Evolutionary conservation across 495 filamentous ascomycete genomes (phyloP).

Genomic region (Astrothelium macrocarpum): DNA sequence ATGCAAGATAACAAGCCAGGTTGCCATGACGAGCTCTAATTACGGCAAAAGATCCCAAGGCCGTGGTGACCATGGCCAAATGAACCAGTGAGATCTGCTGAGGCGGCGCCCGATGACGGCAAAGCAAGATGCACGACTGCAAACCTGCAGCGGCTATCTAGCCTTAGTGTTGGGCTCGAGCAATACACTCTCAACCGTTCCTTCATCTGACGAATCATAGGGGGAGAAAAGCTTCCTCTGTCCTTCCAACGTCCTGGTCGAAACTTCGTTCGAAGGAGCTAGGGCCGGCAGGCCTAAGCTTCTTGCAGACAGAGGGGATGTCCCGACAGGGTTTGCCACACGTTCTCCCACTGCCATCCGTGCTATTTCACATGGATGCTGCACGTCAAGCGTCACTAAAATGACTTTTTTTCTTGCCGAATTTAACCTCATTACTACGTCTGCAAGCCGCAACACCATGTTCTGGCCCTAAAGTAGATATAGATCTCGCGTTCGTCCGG

Average conservation of each 20-base stretch:
- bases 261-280: neutral
- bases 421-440: neutral
- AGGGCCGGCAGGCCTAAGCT: slow-evolving; percentile 2
- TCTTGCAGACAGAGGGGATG: neutral
- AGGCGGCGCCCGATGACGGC: neutral
- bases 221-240: neutral
- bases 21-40: slow-evolving; percentile 5
- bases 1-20: neutral
- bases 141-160: neutral
- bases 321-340: neutral
- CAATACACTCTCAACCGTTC: neutral
- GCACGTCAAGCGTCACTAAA: neutral
- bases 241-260: neutral
- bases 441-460: neutral
- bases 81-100: neutral
- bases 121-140: neutral
- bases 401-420: neutral
- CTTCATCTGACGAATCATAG: neutral
- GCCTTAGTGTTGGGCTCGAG: neutral
- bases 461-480: neutral
- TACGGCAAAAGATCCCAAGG: slow-evolving; percentile 3
- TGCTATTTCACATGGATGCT: neutral
- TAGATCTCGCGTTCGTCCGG: neutral
- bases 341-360: neutral
- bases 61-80: neutral